Percentiles rank a stretch among this genome's conserved stretches.
These are phyloP conservation scores for Hyphodiscus sp. DNA, from an alignment of 2,329 filamentous ascomycete species.

Conservation along the genomic window DNA sequence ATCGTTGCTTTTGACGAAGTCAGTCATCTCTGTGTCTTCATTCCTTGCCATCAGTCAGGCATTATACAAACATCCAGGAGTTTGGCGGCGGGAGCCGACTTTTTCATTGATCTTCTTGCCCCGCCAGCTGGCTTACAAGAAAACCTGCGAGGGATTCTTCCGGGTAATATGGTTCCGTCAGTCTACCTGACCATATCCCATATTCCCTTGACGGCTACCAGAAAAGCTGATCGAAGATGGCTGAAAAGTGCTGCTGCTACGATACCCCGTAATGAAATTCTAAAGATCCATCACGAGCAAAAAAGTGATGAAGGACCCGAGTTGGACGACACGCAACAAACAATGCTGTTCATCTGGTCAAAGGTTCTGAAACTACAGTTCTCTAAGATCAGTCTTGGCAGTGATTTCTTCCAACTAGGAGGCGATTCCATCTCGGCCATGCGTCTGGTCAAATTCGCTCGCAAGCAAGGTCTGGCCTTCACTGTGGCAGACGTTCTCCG, in stretches of 20 bases:
- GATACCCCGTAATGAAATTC: neutral
- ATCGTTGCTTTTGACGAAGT: no score
- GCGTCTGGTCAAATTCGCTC: conserved; percentile 36
- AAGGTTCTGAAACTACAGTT: conserved; percentile 5
- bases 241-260: conserved; percentile 11
- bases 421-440: conserved; percentile 33
- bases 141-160: conserved; percentile 1
- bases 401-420: conserved; percentile 34
- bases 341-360: conserved; percentile 1
- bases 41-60: neutral
- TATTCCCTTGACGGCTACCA: conserved; percentile 28
- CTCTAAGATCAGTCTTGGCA: conserved; percentile 17
- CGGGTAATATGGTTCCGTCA: conserved; percentile 31
- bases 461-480: conserved; percentile 27
- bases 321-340: no score
- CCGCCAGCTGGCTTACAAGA: neutral
- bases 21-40: neutral
- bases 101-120: neutral
- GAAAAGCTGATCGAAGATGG: conserved; percentile 32
- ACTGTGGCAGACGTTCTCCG: conserved; percentile 37
- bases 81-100: no score
- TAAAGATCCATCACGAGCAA: neutral
- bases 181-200: conserved; percentile 26
- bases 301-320: neutral
- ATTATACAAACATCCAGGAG: neutral